phyloP scores from a whole-genome alignment of 768 basidiomycete species.

The Boletus rubescentipes region DNA sequence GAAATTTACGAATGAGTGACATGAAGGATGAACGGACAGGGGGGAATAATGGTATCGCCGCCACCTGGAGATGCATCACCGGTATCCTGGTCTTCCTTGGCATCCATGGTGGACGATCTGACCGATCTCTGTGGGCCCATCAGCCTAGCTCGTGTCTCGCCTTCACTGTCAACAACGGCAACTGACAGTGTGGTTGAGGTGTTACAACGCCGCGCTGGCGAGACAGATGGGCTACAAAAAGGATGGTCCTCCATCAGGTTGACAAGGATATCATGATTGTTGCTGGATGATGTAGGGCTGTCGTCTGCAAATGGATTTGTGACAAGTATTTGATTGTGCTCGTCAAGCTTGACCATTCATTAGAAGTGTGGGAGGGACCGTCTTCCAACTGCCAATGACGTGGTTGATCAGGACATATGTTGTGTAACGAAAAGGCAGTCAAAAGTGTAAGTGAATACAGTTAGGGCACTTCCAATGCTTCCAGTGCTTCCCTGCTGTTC shows the following conservation, averaged over 20 bases:
- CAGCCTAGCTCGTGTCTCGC: constrained; percentile 5
- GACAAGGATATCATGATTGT: background rate
- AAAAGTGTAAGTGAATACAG: too few species aligned
- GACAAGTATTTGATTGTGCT: constrained; percentile 25
- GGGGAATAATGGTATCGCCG: constrained; percentile 12
- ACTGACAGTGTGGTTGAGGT: background rate
- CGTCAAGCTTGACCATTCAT: constrained; percentile 31
- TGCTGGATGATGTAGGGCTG: background rate
- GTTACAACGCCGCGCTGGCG: background rate
- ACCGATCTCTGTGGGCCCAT: background rate
- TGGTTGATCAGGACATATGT: too few species aligned
- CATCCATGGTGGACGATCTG: background rate
- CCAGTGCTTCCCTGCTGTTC: too few species aligned
- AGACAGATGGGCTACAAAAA: constrained; percentile 14
- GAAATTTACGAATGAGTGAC: background rate
- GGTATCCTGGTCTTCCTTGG: background rate
- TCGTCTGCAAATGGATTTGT: constrained; percentile 14
- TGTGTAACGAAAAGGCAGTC: too few species aligned
- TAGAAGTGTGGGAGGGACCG: constrained; percentile 5
- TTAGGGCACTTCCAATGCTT: too few species aligned
- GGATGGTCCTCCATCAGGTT: constrained; percentile 12
- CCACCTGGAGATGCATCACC: background rate
- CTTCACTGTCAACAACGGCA: background rate
- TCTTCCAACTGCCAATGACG: background rate
- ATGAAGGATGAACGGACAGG: constrained; percentile 12